Evolutionary conservation across 2,329 filamentous ascomycete genomes (phyloP).

Genomic region (Emmonsiellopsis sp.): DNA sequence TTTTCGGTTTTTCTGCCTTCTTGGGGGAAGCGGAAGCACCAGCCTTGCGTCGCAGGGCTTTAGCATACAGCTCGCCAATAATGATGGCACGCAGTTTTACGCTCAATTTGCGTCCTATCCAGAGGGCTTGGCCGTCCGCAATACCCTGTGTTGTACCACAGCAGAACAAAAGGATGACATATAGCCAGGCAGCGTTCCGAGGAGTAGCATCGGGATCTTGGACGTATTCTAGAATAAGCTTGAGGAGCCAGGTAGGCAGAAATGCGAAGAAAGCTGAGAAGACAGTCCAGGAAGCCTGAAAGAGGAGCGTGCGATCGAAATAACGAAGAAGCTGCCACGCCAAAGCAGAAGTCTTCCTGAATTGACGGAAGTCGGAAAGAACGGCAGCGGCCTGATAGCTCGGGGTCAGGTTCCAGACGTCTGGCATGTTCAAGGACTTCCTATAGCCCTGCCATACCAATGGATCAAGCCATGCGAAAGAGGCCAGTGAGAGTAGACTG

Average conservation of each 20-base stretch:
- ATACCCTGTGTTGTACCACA: constrained; percentile 74
- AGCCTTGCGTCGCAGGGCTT: constrained; percentile 84
- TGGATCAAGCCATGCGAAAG: constrained; percentile 83
- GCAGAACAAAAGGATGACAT: constrained; percentile 79
- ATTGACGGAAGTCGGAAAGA: constrained; percentile 70
- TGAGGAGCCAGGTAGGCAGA: constrained; percentile 79
- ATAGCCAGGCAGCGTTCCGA: constrained; percentile 86
- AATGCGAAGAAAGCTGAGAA: constrained; percentile 79
- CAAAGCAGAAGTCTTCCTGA: constrained; percentile 71
- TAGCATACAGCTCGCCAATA: constrained; percentile 94
- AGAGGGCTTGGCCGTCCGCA: constrained; percentile 76
- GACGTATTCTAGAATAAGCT: constrained; percentile 88
- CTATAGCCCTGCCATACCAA: constrained; percentile 86
- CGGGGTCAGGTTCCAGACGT: constrained; percentile 86
- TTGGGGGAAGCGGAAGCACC: constrained; percentile 60
- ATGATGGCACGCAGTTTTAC: constrained; percentile 90
- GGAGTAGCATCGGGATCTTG: constrained; percentile 69
- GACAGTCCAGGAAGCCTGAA: constrained; percentile 72
- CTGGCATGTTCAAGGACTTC: constrained; percentile 67
- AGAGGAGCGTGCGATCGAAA: constrained; percentile 66
- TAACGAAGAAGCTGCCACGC: constrained; percentile 73
- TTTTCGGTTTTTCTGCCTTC: constrained; percentile 44
- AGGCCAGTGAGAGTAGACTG: constrained; percentile 77
- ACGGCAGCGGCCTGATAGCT: constrained; percentile 80
- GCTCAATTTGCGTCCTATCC: constrained; percentile 89